Conservation (phyloP, 2,329 filamentous ascomycete genomes). For the Fusarium liriodendri region DNA sequence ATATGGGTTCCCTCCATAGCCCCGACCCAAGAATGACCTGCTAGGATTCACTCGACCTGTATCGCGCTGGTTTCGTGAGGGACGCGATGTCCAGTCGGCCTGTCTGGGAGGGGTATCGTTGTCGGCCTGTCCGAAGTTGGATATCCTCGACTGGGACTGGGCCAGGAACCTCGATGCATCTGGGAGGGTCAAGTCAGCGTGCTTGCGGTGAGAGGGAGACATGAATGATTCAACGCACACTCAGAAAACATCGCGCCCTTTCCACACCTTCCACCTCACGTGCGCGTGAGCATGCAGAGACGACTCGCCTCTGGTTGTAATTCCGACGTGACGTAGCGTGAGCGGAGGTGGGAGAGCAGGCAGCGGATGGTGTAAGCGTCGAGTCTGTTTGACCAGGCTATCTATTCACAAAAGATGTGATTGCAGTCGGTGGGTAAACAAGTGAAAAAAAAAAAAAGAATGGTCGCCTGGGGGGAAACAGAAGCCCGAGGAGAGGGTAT, state of each 20-base stretch:
- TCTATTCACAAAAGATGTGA: conserved; percentile 6
- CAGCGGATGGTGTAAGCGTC: conserved; percentile 32
- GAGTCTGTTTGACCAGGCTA: conserved; percentile 13
- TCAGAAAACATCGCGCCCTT: conserved; percentile 71
- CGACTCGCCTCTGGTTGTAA: conserved; percentile 15
- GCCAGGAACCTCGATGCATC: conserved; percentile 97
- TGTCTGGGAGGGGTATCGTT: conserved; percentile 45
- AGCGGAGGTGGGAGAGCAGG: conserved; percentile 25
- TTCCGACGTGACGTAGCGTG: conserved; percentile 39
- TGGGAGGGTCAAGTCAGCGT: conserved; percentile 52
- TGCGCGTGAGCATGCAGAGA: conserved; percentile 28
- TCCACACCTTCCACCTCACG: conserved; percentile 50
- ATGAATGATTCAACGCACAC: conserved; percentile 70
- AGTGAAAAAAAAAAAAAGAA: conserved; percentile 6
- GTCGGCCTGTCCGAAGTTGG: conserved; percentile 73
- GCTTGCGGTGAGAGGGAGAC: background rate
- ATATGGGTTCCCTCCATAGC: conserved; percentile 79
- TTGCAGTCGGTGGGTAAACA: conserved; percentile 1
- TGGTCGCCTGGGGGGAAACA: conserved; percentile 10
- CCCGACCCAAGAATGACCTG: conserved; percentile 59
- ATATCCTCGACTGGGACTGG: conserved; percentile 93
- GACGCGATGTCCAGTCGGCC: conserved; percentile 51
- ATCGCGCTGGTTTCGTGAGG: conserved; percentile 48
- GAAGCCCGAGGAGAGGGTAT: conserved; percentile 8
- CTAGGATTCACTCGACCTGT: conserved; percentile 45